Base-by-base conservation (phyloP, 495 filamentous ascomycete genomes). In the Elasticomyces elasticus region DNA sequence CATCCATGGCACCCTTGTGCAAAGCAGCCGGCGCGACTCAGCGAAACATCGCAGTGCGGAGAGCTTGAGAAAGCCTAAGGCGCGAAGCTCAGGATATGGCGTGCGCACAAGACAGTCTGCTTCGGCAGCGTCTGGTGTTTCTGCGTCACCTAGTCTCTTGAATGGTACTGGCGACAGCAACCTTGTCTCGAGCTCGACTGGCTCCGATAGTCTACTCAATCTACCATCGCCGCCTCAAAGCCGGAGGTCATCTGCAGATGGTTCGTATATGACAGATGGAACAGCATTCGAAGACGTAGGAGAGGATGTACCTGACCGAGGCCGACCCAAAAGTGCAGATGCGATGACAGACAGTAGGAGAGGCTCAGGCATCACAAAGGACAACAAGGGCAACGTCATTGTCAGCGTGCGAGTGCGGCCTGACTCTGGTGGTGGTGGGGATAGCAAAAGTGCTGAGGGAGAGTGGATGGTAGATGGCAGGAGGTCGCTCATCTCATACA, bases 401-500 rank as follows among this genome's bases (percentile, higher is more conserved):
- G 90, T 98, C 55, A 97, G 92, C 63, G 90, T 98, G 45, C 78
- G 92, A 55, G 88, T 97, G 42, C 79, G 94, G 44, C 92, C 92
- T 13, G 89, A 96, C 72, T 75, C 78, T 15, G 76, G 70, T 15
- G 71, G 72, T 5, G 48, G 48, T n/a, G 78, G 73, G 22, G 85
- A 84, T 41, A 72, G 74, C n/a, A 69, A 67, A 25, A 77, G 79
- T 49, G 66, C 79, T 5, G 85, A 87, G 40, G 77, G 80, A n/a
- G 91, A 97, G 64, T 98, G 92, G 91, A 76, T 86, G 68, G 82
- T 97, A 3, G 91, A 97, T 67, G 82, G 82, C n/a, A 80, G 87
- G 58, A 80, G 80, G 59, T 84, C 86, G 28, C 67, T 95, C 27
- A 81, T 98, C 49, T 76, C 85, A 1, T 95, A 89, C 64, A 78